These are phyloP conservation scores for Globisporangium spinosum DNA, from an alignment of 352 stramenopile genomes.

Conservation along the genomic window DNA sequence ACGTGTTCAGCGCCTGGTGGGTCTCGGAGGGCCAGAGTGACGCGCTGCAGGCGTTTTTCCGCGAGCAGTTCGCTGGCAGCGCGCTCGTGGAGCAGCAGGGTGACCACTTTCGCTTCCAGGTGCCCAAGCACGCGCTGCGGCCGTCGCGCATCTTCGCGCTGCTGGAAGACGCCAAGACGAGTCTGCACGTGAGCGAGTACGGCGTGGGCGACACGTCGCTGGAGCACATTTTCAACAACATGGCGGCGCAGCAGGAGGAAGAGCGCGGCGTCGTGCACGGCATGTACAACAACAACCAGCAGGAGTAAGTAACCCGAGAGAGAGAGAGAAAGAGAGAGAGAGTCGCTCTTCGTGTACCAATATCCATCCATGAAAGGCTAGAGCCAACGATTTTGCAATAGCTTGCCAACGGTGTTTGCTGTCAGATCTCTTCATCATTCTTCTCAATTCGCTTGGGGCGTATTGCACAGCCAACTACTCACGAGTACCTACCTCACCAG, in stretches of 20 bases:
- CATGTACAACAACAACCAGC: slow-evolving; percentile 11
- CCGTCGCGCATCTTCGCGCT: slow-evolving; percentile 58
- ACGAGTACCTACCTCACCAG: too few species aligned
- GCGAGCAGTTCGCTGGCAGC: slow-evolving; percentile 29
- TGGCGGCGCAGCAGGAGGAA: slow-evolving; percentile 76
- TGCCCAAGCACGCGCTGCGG: slow-evolving; percentile 46
- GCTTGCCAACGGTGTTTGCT: too few species aligned
- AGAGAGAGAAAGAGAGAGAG: neutral
- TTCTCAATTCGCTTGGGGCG: too few species aligned
- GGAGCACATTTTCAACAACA: slow-evolving; percentile 91
- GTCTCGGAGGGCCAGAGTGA: slow-evolving; percentile 37
- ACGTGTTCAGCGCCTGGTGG: slow-evolving; percentile 61
- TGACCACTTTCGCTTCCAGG: slow-evolving; percentile 60
- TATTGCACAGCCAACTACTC: too few species aligned
- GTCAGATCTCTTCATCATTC: too few species aligned
- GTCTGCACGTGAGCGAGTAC: slow-evolving; percentile 75
- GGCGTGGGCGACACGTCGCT: slow-evolving; percentile 86
- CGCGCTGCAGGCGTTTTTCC: slow-evolving; percentile 36
- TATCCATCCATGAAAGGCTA: neutral
- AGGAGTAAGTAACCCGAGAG: neutral
- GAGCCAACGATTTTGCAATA: too few species aligned
- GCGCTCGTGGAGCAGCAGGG: slow-evolving; percentile 57
- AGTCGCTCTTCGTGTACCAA: neutral
- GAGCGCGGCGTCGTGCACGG: slow-evolving; percentile 18
- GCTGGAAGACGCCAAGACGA: slow-evolving; percentile 61